Evolutionary conservation across 805 yeast species (phyloP), one percentile per base, ranked within the genome.

Genomic region (Pichia occidentalis): DNA sequence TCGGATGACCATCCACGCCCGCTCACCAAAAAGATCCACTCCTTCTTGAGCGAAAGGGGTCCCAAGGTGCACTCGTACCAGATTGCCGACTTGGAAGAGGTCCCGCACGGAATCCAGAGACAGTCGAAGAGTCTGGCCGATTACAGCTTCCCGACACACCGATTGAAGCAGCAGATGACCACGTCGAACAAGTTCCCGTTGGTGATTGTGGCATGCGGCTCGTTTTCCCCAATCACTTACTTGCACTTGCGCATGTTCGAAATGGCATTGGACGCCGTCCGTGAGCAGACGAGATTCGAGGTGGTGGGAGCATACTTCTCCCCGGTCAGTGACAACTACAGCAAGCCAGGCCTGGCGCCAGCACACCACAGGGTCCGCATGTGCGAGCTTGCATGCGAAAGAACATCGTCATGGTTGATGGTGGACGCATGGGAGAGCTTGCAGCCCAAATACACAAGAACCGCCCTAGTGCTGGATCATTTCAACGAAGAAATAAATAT

Each of bases 391-490:
- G 97, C 97, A 0, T 88, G 98, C 61, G 98, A 92, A 57, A 71
- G 98, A 53, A 92, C 98, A 0, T 79, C 92, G 4, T 79, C 90
- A 20, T 92, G 98, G 98, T 70, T 92, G 27, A 92, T 92, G 98
- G 98, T 92, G 21, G 98, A 92, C 59, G 97, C 97, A 1, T 92
- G 98, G 98, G 98, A 92, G 64, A 81, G 94, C 3, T 67, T 92
- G 43, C 98, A 92, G 61, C 84, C 85, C 1, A 71, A 77, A 32
- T 92, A 92, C 59, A 86, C 95, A 20, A 73, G 98, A 49, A 92
- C 98, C 0, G 97, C 97, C 2, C 73, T 86, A 38, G 98, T 92
- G 5, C 70, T 92, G 54, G 98, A 92, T 58, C 98, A 92, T 60
- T 92, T 92, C 63, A 90, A 92, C 60, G 85, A 88, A 53, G 98